Evolutionary conservation across 345 rosid genomes (phyloP).

Genomic region (Citrus glauca): DNA sequence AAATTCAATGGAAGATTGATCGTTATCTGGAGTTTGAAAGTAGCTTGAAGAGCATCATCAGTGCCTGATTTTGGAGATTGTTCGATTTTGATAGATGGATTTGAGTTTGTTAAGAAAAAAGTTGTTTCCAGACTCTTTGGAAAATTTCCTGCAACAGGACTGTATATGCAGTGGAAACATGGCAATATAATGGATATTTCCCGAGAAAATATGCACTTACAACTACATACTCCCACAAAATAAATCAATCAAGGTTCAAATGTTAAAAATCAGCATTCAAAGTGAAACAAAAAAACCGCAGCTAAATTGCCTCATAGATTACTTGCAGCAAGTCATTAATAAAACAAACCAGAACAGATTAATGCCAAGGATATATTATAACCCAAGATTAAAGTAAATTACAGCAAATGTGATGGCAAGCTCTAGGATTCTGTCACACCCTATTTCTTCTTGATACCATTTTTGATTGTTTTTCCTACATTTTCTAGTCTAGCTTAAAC

Average conservation of each 20-base stretch:
- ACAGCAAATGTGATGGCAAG: not conserved
- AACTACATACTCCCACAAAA: no score
- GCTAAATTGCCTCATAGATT: not conserved
- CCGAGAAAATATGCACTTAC: no score
- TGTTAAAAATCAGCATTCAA: no score
- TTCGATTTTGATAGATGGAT: conserved; percentile 63
- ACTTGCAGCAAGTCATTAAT: not conserved
- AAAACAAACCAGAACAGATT: not conserved
- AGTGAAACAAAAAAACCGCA: not conserved
- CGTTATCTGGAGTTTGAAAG: conserved; percentile 49
- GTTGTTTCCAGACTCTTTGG: conserved; percentile 43
- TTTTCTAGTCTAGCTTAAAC: not conserved
- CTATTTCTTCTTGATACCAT: not conserved
- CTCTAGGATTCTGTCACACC: not conserved
- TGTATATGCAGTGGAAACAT: no score
- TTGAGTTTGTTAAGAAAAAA: conserved; percentile 50
- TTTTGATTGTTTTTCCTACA: not conserved
- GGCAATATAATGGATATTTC: no score
- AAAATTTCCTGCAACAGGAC: conserved; percentile 48
- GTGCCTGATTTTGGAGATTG: conserved; percentile 48
- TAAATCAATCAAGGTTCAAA: no score
- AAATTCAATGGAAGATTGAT: conserved; percentile 9
- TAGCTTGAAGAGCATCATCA: conserved; percentile 47
- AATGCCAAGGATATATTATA: not conserved
- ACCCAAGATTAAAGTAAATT: not conserved